Conservation (phyloP, 2,329 filamentous ascomycete species). For the Monilinia aucupariae region DNA sequence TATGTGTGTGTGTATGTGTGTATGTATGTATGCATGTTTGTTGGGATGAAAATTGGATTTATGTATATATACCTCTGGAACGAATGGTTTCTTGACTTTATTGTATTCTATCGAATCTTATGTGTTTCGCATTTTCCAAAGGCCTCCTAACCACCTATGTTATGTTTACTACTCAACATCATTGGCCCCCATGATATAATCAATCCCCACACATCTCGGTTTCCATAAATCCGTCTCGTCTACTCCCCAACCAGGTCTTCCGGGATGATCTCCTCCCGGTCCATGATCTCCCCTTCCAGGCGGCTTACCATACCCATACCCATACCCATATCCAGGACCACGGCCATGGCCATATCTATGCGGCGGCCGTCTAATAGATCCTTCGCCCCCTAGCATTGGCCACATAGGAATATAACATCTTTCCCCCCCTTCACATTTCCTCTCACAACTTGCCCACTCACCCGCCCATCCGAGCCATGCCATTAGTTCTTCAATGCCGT, state of each 20-base stretch:
- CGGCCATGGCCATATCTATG: not conserved
- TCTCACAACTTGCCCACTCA: slow-evolving; percentile 40
- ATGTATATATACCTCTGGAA: too few species aligned
- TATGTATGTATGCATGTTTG: too few species aligned
- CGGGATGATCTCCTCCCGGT: not conserved
- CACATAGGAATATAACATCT: slow-evolving; percentile 48
- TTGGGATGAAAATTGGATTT: too few species aligned
- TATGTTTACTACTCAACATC: too few species aligned
- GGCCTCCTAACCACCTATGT: too few species aligned
- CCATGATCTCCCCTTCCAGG: slow-evolving; percentile 15
- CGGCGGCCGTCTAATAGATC: not conserved
- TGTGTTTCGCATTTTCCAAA: too few species aligned
- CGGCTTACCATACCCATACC: slow-evolving; percentile 15
- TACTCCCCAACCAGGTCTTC: slow-evolving; percentile 12
- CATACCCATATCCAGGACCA: slow-evolving; percentile 15
- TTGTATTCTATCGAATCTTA: too few species aligned
- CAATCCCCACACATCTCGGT: slow-evolving; percentile 29
- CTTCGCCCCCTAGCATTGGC: slow-evolving; percentile 36
- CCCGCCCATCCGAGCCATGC: slow-evolving; percentile 49
- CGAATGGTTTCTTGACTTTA: too few species aligned
- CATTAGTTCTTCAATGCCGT: slow-evolving; percentile 38
- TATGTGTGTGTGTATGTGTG: too few species aligned
- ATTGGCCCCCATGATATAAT: slow-evolving; percentile 21
- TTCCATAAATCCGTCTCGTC: slow-evolving; percentile 29
- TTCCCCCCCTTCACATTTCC: slow-evolving; percentile 41